A percentile compares a stretch with the other conserved stretches of the same genome.
phyloP scores from a whole-genome alignment of 257 asterid genomes.

The Anisodus tanguticus region DNA sequence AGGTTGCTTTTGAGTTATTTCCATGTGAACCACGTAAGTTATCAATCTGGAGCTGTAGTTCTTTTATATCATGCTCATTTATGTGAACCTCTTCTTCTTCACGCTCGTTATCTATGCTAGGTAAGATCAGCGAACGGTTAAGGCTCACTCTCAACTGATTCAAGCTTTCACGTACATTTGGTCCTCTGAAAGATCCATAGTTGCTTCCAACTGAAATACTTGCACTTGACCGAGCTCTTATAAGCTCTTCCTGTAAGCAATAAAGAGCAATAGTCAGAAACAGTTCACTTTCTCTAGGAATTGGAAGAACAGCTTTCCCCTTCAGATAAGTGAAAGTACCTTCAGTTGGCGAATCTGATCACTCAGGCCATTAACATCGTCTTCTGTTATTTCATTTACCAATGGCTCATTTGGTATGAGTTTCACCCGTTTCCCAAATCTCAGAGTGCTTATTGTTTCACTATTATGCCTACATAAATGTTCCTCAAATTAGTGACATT shows the following conservation, averaged over 20 bases:
- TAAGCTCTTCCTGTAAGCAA: constrained; percentile 85
- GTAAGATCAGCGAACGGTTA: constrained; percentile 80
- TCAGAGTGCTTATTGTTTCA: constrained; percentile 84
- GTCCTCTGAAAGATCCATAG: constrained; percentile 59
- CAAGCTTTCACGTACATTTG: constrained; percentile 82
- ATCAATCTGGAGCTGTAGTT: constrained; percentile 67
- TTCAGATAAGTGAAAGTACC: constrained; percentile 49
- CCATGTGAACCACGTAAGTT: constrained; percentile 52
- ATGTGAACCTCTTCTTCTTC: constrained; percentile 61
- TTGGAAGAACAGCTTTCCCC: background rate
- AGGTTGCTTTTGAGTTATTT: constrained; percentile 48
- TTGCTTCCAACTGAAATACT: constrained; percentile 52
- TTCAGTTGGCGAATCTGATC: constrained; percentile 91
- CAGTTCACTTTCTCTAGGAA: constrained; percentile 22
- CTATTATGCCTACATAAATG: constrained; percentile 51
- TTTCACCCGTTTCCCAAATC: constrained; percentile 76
- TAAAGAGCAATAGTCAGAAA: constrained; percentile 28
- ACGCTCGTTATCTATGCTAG: constrained; percentile 57
- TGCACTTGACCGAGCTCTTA: constrained; percentile 76
- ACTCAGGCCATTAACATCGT: constrained; percentile 77
- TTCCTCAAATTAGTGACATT: background rate
- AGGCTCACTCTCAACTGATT: constrained; percentile 84
- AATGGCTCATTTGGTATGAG: constrained; percentile 76
- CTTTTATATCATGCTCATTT: constrained; percentile 73
- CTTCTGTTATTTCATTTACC: constrained; percentile 86